These are phyloP conservation scores for Camellia sinensis DNA, from an alignment of 148 eudicot species.

Conservation along the genomic window DNA sequence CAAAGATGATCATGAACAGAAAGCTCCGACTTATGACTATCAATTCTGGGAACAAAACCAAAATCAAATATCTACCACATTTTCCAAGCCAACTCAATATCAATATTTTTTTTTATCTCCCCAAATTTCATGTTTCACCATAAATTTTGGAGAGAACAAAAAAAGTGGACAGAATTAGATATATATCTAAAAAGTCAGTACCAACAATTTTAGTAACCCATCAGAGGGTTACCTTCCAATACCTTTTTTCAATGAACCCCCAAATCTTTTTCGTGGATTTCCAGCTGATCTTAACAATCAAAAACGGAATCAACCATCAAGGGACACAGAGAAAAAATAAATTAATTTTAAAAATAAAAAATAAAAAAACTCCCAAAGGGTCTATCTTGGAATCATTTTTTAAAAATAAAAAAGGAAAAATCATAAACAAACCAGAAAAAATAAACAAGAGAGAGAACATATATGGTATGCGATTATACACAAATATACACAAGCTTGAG, in stretches of 20 bases:
- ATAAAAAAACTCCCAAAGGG: not conserved
- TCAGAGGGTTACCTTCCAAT: not conserved
- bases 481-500: not conserved
- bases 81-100: not conserved
- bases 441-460: not conserved
- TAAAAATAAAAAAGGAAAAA: not conserved
- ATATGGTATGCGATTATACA: not conserved
- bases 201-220: not conserved
- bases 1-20: not conserved
- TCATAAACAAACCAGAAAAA: not conserved
- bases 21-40: not conserved
- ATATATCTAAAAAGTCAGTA: not conserved
- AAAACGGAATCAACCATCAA: not conserved
- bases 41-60: not conserved
- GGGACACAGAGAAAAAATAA: not conserved
- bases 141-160: not conserved
- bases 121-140: not conserved
- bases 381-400: not conserved
- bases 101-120: not conserved
- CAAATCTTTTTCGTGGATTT: not conserved
- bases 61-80: not conserved
- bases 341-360: not conserved
- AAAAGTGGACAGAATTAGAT: not conserved
- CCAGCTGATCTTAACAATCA: constrained; percentile 10
- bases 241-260: not conserved